Evolutionary conservation across 2,329 filamentous ascomycete genomes (phyloP), one percentile per base, ranked within the genome.

Genomic region (Microsporum ferrugineum): DNA sequence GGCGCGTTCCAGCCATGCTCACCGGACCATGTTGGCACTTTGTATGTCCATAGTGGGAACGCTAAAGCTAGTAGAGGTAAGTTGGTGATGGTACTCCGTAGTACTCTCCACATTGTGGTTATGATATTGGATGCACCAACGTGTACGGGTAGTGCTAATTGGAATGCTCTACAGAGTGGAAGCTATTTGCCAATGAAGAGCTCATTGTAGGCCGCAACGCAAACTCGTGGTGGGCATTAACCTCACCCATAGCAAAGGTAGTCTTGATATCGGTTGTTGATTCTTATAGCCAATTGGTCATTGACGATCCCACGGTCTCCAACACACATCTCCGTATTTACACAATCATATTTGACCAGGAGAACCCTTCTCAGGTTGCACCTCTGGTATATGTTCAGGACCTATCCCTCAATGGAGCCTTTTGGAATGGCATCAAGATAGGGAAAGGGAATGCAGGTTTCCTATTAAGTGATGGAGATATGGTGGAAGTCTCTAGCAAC

Each of bases 371-470:
- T 12, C 67, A 72, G 27, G 65, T 77, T n/a, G 68, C 71, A 1
- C 73, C 75, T 0, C 67, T 79, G 27, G 72, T 78, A 4, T 79
- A 78, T 60, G 75, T 72, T 2, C 69, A 77, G 62, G 74, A 78
- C 64, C 51, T 76, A 1, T 78, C 77, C 1, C 65, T 65, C 29
- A 76, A 77, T 60, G 76, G 76, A 3, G 73, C 70, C 0, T 65
- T 64, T 27, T 77, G 75, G 74, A 76, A 77, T 61, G 61, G 41
- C 2, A 2, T 31, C 31, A 39, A 45, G 17, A 66, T 65, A 14
- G 60, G 36, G 23, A 64, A 57, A 33, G 51, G 38, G 12, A 56
- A 61, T 14, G 60, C 60, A 7, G 59, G 62, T 7, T 55, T 64
- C 10, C 60, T 66, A 36, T 55, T 66, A 41, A 66, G 61, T 57